These are phyloP conservation scores for Ophiostoma ulmi DNA, from an alignment of 2,329 filamentous ascomycete genomes.

Conservation along the genomic window DNA sequence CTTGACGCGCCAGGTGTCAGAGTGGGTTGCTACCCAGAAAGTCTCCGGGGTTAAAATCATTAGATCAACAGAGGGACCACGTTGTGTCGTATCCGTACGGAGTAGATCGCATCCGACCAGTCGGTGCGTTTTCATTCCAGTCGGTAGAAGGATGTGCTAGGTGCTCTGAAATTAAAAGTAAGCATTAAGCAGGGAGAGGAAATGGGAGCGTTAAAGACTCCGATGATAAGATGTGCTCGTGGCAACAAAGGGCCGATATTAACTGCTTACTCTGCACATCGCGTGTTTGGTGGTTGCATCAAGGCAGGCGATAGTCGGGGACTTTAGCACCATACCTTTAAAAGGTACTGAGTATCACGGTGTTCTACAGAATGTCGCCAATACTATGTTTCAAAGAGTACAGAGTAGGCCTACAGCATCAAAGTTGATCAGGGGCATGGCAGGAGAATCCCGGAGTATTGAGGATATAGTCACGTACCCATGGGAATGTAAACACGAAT, in stretches of 20 bases:
- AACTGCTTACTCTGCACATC: background rate
- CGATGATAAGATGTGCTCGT: background rate
- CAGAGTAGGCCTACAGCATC: background rate
- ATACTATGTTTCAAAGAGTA: background rate
- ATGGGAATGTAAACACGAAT: background rate
- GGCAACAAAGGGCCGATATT: background rate
- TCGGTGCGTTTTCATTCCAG: background rate
- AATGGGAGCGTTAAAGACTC: background rate
- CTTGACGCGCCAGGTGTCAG: background rate
- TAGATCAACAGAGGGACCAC: background rate
- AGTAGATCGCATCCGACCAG: background rate
- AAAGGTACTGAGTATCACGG: background rate
- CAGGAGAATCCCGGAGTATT: background rate
- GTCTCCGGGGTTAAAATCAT: conserved; percentile 5
- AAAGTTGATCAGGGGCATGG: background rate
- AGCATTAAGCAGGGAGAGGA: background rate
- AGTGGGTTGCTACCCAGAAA: background rate
- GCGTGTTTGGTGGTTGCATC: background rate
- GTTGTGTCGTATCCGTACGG: conserved; percentile 4
- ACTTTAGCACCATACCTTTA: background rate
- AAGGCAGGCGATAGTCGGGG: background rate
- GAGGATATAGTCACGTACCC: background rate
- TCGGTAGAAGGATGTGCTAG: background rate
- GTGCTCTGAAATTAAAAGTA: background rate
- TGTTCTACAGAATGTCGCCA: background rate